A percentile compares a stretch with the other conserved stretches of the same genome.
Evolutionary conservation across 495 filamentous ascomycete species (phyloP).

Genomic region (Cercophora scortea): DNA sequence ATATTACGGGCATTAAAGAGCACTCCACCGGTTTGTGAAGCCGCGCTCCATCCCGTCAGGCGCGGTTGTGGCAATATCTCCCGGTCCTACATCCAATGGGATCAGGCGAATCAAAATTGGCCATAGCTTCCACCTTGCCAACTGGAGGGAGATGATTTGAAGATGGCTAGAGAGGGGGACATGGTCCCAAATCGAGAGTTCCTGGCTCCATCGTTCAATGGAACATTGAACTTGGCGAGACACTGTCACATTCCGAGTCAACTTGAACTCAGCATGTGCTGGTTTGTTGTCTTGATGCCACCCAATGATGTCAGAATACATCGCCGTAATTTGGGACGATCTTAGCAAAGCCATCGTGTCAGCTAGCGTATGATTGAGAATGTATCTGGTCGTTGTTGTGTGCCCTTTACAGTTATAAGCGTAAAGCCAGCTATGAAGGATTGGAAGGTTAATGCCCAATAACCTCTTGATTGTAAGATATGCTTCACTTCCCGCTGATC

Average conservation of each 20-base stretch:
- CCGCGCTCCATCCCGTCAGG: background rate
- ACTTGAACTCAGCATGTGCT: background rate
- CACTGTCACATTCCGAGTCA: background rate
- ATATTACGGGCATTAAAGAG: background rate
- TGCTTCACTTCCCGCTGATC: too few relatives aligned
- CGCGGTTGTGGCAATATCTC: background rate
- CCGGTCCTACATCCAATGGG: background rate
- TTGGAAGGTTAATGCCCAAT: too few relatives aligned
- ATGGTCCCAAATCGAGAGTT: background rate
- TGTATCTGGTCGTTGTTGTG: too few relatives aligned
- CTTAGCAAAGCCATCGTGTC: background rate
- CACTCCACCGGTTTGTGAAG: background rate
- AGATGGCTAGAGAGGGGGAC: background rate
- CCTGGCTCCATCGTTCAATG: background rate
- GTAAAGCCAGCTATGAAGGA: too few relatives aligned
- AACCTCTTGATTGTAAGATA: too few relatives aligned
- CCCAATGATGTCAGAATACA: conserved; percentile 11
- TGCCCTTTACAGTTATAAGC: too few relatives aligned
- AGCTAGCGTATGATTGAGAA: too few relatives aligned
- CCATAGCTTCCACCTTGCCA: too few relatives aligned
- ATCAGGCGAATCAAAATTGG: background rate
- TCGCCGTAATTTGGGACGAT: background rate
- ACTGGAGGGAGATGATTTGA: too few relatives aligned
- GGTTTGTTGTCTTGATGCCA: conserved; percentile 4
- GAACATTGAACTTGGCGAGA: background rate